phyloP scores from a whole-genome alignment of 2,329 filamentous ascomycete species.

The Pseudocercospora vitis region DNA sequence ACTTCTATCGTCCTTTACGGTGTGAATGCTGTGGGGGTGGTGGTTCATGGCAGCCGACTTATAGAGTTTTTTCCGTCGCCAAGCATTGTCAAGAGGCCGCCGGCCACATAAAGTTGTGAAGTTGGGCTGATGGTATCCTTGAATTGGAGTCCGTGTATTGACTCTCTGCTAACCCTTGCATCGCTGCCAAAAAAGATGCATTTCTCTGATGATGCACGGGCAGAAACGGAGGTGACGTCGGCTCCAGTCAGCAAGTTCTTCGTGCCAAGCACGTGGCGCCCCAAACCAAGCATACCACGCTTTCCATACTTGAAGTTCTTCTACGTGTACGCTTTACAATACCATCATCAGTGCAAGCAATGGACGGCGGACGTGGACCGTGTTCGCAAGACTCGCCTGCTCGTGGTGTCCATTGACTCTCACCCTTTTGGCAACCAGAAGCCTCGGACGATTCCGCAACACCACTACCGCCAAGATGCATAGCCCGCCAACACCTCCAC shows the following conservation, averaged over 20 bases:
- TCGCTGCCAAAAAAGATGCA: too few relatives aligned
- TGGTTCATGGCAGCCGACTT: not conserved
- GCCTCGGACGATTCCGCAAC: not conserved
- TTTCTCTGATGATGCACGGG: not conserved
- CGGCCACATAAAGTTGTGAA: not conserved
- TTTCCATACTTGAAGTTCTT: too few relatives aligned
- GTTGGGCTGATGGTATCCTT: not conserved
- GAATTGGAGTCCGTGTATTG: not conserved
- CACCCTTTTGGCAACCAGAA: not conserved
- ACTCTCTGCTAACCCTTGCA: not conserved
- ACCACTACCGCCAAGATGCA: not conserved
- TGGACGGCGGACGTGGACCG: too few relatives aligned
- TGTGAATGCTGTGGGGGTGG: not conserved
- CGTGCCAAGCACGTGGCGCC: not conserved
- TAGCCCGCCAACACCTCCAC: not conserved
- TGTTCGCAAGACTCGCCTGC: not conserved
- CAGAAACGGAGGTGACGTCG: not conserved
- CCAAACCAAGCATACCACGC: not conserved
- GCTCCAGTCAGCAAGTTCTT: not conserved
- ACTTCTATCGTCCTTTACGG: not conserved
- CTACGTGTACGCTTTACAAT: too few relatives aligned
- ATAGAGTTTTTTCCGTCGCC: not conserved
- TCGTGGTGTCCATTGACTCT: not conserved
- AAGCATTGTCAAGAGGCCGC: not conserved
- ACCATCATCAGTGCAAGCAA: too few relatives aligned